Evolutionary conservation across 768 basidiomycete genomes (phyloP).

Genomic region (Fomitopsis serialis): DNA sequence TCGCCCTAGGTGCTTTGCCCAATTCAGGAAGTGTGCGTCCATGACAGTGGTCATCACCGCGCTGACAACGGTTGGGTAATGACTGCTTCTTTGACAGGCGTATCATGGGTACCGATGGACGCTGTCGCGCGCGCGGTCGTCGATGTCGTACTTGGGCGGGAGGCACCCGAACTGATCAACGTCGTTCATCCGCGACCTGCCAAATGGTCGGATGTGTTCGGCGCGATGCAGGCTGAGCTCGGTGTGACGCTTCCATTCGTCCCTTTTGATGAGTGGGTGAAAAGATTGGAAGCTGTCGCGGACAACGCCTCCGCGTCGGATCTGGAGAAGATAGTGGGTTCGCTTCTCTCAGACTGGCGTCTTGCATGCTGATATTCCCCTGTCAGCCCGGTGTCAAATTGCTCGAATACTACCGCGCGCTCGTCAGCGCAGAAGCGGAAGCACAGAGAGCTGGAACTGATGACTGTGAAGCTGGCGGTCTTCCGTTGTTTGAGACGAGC

Average conservation of each 20-base stretch:
- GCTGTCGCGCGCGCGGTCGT: constrained; percentile 10
- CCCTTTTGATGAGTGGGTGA: background rate
- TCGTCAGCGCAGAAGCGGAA: background rate
- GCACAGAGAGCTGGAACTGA: background rate
- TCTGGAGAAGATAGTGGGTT: background rate
- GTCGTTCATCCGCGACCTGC: constrained; percentile 14
- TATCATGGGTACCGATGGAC: constrained; percentile 14
- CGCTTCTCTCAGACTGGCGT: background rate
- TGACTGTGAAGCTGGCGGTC: constrained; percentile 2
- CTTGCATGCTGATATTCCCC: no score
- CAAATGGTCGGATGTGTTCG: constrained; percentile 3
- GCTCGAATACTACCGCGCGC: background rate
- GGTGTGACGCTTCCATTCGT: background rate
- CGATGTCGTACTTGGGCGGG: constrained; percentile 6
- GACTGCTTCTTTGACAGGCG: background rate
- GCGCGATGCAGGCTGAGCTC: background rate
- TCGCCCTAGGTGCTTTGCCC: constrained; percentile 8
- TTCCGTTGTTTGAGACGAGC: constrained; percentile 6
- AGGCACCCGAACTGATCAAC: constrained; percentile 8
- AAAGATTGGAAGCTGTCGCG: background rate
- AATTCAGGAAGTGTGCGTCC: constrained; percentile 6
- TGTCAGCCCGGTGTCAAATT: constrained; percentile 4
- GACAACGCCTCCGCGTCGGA: background rate
- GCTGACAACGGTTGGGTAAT: background rate
- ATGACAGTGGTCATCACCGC: no score